Base-by-base conservation (phyloP, 2,329 filamentous ascomycete species). In the Fusarium heterosporum region DNA sequence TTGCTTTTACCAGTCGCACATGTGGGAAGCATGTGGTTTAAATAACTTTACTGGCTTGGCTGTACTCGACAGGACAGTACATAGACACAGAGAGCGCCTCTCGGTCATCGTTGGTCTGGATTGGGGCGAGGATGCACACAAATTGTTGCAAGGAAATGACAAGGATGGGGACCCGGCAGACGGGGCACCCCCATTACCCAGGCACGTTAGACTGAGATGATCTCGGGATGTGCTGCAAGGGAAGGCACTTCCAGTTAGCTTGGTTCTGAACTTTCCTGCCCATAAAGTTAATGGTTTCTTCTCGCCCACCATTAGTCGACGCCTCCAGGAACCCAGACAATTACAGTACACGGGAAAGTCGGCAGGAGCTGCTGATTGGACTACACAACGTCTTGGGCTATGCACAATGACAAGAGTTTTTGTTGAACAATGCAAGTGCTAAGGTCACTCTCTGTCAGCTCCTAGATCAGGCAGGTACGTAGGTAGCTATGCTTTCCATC, bases 1-100 rank as follows among this genome's bases (percentile, higher is more conserved):
- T n/a, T 17, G 17, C 36, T 29, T 34, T 8, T 45, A 14, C 25
- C 11, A 55, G 28, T 29, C 38, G 13, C 43, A 29, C 32, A 65
- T 36, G 48, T 52, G 64, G 55, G 64, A 14, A 39, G 43, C 19
- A 43, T 48, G 25, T 26, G 55, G 32, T 48, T 71, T 71, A 72
- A 71, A 66, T 72, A 72, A 50, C 34, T 57, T 17, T 50, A 43
- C 49, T 61, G 49, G 46, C 30, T 22, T 22, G 22, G 22, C 22
- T 22, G 22, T 22, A 22, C 22, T 22, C 4, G 30, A 40, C 34
- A 52, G 38, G 34, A 34, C 8, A n/a, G 60, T 51, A 22, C 29
- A 19, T 26, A 59, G 55, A 47, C 50, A 30, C 51, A 67, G 46
- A 57, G 57, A 56, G 53, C 58, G 50, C 46, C 55, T 50, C 55